Evolutionary conservation across 2,329 filamentous ascomycete genomes (phyloP).

Genomic region (Trichoderma sp.): DNA sequence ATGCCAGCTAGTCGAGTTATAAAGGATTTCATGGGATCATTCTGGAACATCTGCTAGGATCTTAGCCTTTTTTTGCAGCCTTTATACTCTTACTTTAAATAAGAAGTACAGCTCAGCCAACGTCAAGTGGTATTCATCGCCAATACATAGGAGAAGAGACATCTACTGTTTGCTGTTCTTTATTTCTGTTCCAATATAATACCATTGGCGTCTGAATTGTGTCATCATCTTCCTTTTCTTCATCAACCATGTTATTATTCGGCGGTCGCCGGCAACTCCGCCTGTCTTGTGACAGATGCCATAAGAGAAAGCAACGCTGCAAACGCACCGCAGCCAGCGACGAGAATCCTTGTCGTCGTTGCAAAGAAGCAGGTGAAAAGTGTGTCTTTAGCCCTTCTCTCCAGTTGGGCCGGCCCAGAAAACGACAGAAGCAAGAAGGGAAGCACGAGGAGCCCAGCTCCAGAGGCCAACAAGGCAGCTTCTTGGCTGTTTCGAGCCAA

Average conservation of each 20-base stretch:
- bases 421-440: slow-evolving; percentile 5
- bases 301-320: slow-evolving; percentile 11
- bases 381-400: slow-evolving; percentile 12
- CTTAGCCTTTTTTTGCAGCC: background rate
- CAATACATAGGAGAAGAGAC: background rate
- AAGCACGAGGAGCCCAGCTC: background rate
- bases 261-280: slow-evolving; percentile 2
- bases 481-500: background rate
- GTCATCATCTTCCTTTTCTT: background rate
- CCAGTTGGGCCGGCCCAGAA: background rate
- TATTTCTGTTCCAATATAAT: background rate
- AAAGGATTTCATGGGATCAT: background rate
- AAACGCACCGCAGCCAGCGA: background rate
- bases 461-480: background rate
- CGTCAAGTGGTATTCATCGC: background rate
- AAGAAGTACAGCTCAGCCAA: background rate
- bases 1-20: background rate
- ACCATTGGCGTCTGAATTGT: background rate
- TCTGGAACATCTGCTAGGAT: background rate
- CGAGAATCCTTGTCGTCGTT: slow-evolving; percentile 5
- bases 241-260: slow-evolving; percentile 1
- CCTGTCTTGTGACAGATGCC: slow-evolving; percentile 5
- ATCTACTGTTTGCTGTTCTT: background rate
- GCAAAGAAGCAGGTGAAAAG: slow-evolving; percentile 9
- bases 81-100: background rate